Evolutionary conservation across 2,329 filamentous ascomycete genomes (phyloP).

Genomic region (Lasiodiplodia sp.): DNA sequence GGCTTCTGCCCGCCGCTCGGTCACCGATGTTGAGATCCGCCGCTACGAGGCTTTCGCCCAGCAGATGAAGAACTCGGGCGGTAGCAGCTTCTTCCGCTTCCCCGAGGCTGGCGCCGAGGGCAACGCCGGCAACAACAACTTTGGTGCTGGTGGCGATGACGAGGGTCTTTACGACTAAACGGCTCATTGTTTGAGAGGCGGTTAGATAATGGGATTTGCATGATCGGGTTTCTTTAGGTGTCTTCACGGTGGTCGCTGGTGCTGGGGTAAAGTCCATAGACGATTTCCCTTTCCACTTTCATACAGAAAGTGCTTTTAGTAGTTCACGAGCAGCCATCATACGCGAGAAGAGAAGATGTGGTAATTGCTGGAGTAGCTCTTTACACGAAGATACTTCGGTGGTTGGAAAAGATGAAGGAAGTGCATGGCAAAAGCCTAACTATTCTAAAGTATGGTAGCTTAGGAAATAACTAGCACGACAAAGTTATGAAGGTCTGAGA

Average conservation of each 20-base stretch:
- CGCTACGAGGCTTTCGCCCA: slow-evolving; percentile 98
- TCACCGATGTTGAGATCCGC: slow-evolving; percentile 95
- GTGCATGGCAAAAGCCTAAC: slow-evolving; percentile 10
- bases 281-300: slow-evolving; percentile 21
- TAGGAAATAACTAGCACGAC: slow-evolving; percentile 21
- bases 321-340: slow-evolving; percentile 16
- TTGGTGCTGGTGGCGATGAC: slow-evolving; percentile 89
- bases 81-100: slow-evolving; percentile 98
- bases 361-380: slow-evolving; percentile 16
- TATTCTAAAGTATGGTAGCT: slow-evolving; percentile 21
- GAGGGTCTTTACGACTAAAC: slow-evolving; percentile 93
- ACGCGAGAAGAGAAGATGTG: background rate
- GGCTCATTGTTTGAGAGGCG: slow-evolving; percentile 16
- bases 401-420: slow-evolving; percentile 8
- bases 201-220: slow-evolving; percentile 28
- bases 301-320: slow-evolving; percentile 25
- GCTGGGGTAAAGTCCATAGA: slow-evolving; percentile 26
- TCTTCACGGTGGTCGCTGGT: slow-evolving; percentile 28
- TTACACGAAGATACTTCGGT: slow-evolving; percentile 9
- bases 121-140: slow-evolving; percentile 58
- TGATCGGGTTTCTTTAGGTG: slow-evolving; percentile 23
- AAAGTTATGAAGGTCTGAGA: slow-evolving; percentile 6
- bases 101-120: slow-evolving; percentile 63
- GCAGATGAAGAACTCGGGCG: slow-evolving; percentile 98
- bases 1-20: slow-evolving; percentile 90